Conservation (phyloP, 441 rosid species). For the Populus hybrid region DNA sequence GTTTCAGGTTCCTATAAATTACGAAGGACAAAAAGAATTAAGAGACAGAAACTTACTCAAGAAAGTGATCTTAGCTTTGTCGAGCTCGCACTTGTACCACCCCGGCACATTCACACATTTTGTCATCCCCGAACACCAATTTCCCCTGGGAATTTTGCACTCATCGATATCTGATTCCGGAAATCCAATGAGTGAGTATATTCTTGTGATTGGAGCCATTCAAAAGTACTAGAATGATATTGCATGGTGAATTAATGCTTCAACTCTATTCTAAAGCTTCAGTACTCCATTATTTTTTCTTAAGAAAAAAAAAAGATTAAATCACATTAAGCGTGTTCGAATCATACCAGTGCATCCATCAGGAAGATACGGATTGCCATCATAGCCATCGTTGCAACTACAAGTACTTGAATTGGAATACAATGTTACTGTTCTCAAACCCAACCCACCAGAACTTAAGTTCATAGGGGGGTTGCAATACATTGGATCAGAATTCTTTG, state of each 20-base stretch:
- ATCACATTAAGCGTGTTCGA: too few species aligned
- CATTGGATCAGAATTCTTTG: too few species aligned
- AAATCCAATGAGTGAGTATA: not conserved
- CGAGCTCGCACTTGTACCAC: not conserved
- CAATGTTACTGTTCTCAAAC: too few species aligned
- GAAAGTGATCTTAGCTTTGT: not conserved
- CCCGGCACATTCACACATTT: not conserved
- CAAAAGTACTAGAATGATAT: not conserved
- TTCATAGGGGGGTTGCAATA: fast-evolving
- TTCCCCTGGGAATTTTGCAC: not conserved
- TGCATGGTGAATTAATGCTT: too few species aligned
- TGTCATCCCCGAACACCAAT: not conserved
- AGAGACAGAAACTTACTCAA: not conserved
- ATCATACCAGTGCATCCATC: not conserved
- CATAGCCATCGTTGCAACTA: too few species aligned
- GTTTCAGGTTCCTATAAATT: too few species aligned
- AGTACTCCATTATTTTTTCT: not conserved
- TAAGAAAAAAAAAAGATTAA: too few species aligned
- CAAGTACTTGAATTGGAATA: too few species aligned
- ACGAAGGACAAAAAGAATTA: too few species aligned
- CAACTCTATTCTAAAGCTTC: not conserved
- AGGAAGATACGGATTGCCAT: too few species aligned
- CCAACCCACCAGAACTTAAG: too few species aligned
- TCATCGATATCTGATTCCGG: not conserved
- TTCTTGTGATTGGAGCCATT: too few species aligned